Percentiles rank a stretch among this genome's conserved stretches.
These are phyloP conservation scores for Nitzschia inconspicua DNA, from an alignment of 108 stramenopile species.

Conservation along the genomic window DNA sequence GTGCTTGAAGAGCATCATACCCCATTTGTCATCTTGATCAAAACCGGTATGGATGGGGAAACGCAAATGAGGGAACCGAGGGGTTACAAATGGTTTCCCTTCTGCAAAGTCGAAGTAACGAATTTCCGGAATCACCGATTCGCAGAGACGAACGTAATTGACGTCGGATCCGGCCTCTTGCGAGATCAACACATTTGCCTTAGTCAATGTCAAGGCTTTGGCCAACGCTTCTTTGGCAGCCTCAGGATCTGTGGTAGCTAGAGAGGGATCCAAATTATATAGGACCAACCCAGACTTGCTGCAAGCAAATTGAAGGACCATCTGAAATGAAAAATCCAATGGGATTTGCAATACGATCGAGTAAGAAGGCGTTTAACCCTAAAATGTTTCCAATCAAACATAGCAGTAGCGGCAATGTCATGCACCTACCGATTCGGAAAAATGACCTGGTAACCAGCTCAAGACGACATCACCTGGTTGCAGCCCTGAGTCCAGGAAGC, in stretches of 20 bases:
- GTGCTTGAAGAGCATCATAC: slow-evolving; percentile 70
- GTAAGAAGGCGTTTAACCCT: too few species aligned
- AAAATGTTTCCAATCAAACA: too few species aligned
- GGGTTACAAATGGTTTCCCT: slow-evolving; percentile 80
- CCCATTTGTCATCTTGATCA: slow-evolving; percentile 75
- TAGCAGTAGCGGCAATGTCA: not conserved
- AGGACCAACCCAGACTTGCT: slow-evolving; percentile 82
- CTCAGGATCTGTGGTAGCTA: slow-evolving; percentile 61
- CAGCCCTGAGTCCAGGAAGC: slow-evolving; percentile 77
- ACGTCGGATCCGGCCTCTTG: slow-evolving; percentile 82
- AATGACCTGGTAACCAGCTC: slow-evolving; percentile 73
- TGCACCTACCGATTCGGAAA: slow-evolving; percentile 80
- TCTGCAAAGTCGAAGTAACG: slow-evolving; percentile 74
- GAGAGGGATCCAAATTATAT: slow-evolving; percentile 70
- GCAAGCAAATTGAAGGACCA: slow-evolving; percentile 89
- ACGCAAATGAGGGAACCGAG: slow-evolving; percentile 82
- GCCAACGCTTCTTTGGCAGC: slow-evolving; percentile 63
- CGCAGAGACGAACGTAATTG: slow-evolving; percentile 71
- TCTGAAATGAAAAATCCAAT: slow-evolving; percentile 47
- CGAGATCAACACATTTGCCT: slow-evolving; percentile 77
- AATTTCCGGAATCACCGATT: slow-evolving; percentile 76
- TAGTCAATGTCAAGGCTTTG: slow-evolving; percentile 69
- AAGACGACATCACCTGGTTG: slow-evolving; percentile 86
- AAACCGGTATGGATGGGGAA: slow-evolving; percentile 86
- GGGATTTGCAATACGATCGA: too few species aligned